phyloP scores from a whole-genome alignment of 164 flowering plant species.

The Magnolia officinalis region DNA sequence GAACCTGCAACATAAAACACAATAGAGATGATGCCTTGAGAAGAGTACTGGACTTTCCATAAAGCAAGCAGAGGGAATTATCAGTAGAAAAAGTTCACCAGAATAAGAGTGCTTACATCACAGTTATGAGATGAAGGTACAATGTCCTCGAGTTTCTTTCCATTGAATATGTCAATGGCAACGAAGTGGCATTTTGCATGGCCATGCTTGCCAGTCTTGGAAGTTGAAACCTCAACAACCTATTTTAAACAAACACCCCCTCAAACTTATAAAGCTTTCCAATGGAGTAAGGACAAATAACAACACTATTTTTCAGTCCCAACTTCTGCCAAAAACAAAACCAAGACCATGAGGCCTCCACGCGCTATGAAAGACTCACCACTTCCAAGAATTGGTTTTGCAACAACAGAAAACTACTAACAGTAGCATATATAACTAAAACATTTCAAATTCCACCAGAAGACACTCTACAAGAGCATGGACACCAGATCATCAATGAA shows the following conservation, averaged over 20 bases:
- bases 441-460: too few species aligned
- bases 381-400: too few species aligned
- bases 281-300: neutral
- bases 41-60: neutral
- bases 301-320: too few species aligned
- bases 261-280: neutral
- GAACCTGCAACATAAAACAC: constrained; percentile 27
- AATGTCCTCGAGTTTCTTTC: constrained; percentile 41
- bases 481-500: too few species aligned
- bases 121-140: constrained; percentile 40
- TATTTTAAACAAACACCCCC: constrained; percentile 8
- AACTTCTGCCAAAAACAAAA: too few species aligned
- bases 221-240: constrained; percentile 46
- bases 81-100: neutral
- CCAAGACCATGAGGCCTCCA: too few species aligned
- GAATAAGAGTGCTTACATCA: constrained; percentile 26
- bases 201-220: constrained; percentile 46
- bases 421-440: too few species aligned
- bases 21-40: neutral
- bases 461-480: too few species aligned
- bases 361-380: too few species aligned
- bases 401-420: too few species aligned
- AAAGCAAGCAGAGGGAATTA: neutral
- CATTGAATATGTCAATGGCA: constrained; percentile 37
- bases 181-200: constrained; percentile 49